phyloP scores from a whole-genome alignment of 1,284 basidiomycete genomes.

The Microstroma glucosiphilum region DNA sequence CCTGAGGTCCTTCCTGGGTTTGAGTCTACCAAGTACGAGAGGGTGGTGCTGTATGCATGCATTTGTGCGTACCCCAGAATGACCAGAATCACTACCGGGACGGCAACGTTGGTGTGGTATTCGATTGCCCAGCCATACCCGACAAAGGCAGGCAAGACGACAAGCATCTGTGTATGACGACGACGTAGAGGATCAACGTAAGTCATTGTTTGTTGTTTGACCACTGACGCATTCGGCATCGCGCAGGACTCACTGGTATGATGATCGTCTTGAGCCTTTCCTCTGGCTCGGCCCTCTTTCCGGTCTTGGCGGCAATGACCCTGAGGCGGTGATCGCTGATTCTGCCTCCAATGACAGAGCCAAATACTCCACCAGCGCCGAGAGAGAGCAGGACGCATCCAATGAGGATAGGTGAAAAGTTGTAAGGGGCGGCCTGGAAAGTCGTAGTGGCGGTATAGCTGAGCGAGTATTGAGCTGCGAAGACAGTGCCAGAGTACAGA shows the following conservation, averaged over 20 bases:
- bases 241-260: constrained; percentile 17
- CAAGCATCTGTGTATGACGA: background rate
- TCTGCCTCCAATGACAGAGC: constrained; percentile 68
- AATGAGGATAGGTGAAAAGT: constrained; percentile 15
- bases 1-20: constrained; percentile 67
- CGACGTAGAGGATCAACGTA: no score
- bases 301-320: background rate
- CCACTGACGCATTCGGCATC: no score
- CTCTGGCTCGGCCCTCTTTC: constrained; percentile 11
- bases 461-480: constrained; percentile 18
- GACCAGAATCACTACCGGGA: constrained; percentile 20
- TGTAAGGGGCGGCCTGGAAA: constrained; percentile 16
- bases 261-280: constrained; percentile 30
- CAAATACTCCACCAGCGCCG: constrained; percentile 59
- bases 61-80: constrained; percentile 51
- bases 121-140: constrained; percentile 72
- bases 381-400: constrained; percentile 19
- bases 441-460: constrained; percentile 16
- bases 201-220: no score
- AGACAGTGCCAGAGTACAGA: constrained; percentile 14
- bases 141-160: constrained; percentile 55
- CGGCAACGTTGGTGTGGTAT: constrained; percentile 54
- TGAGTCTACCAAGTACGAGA: constrained; percentile 58
- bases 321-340: constrained; percentile 64
- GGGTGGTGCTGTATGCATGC: constrained; percentile 65